Evolutionary conservation across 331 rosid genomes (phyloP), one percentile per base, ranked within the genome.

Genomic region (Quercus lobata): DNA sequence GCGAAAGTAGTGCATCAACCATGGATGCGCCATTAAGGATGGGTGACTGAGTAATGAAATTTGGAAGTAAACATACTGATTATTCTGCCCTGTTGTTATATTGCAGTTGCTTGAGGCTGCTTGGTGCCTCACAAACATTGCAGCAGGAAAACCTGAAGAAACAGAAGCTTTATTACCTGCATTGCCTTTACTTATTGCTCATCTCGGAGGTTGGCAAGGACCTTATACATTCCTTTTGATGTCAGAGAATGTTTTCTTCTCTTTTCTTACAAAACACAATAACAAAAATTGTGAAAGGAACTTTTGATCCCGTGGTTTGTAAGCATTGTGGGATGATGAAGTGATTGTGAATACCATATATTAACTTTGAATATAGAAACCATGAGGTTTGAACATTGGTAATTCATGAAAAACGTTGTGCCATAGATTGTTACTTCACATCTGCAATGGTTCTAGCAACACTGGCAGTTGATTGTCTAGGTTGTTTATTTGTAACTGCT

Each of bases 51-150:
- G 22, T 57, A n/a, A 49, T 60, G 57, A 78, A 29, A 57, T 63
- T 49, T 73, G 71, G 60, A 57, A 56, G 15, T 34, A 37, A 32
- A 27, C 11, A 76, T 72, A 85, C 76, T 69, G 75, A 73, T 49
- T 73, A 65, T 76, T 73, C 29, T 15, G 30, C 73, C 25, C 55
- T 84, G 41, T 82, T 89, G n/a, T 75, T 75, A 53, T 83, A 60
- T 80, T 89, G 87, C 88, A 95, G 98, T 90, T 93, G 89, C 97
- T 91, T 68, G 99, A 95, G 91, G 98, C 98, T 12, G 97, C 99
- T 79, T 93, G 99, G 99, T 93, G 98, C 86, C 94, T 95, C 55
- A 95, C 98, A 68, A 91, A 93, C 85, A 90, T 95, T 84, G 99
- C 94, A 71, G 98, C 99, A 21, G 99, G 97, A 78, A 89, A 88